Percentiles rank a stretch among this genome's conserved stretches.
Conservation (phyloP, 2,329 filamentous ascomycete species). For the Diaporthe ilicicola region DNA sequence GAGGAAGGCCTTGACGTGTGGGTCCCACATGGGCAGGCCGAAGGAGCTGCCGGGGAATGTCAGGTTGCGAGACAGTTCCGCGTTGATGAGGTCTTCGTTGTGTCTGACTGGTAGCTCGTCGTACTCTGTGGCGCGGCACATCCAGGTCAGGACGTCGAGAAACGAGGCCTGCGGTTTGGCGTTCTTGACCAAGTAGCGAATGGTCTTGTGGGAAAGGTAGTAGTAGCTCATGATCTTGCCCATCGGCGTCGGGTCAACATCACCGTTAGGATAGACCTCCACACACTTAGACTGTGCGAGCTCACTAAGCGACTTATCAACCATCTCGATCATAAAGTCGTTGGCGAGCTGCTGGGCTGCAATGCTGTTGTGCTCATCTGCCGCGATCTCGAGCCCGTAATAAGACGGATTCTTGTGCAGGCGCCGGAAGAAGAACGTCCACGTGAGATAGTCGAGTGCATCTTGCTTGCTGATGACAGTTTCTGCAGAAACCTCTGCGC, state of each 20-base stretch:
- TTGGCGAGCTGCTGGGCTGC: slow-evolving; percentile 88
- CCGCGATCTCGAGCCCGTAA: slow-evolving; percentile 93
- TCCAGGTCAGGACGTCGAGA: slow-evolving; percentile 86
- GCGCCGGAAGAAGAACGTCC: slow-evolving; percentile 99
- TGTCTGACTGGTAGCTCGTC: slow-evolving; percentile 97
- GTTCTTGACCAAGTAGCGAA: slow-evolving; percentile 81
- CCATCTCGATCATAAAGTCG: slow-evolving; percentile 92
- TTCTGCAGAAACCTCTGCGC: slow-evolving; percentile 91
- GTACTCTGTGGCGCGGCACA: slow-evolving; percentile 93
- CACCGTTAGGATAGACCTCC: slow-evolving; percentile 82
- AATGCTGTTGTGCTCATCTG: slow-evolving; percentile 89
- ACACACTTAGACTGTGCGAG: slow-evolving; percentile 87
- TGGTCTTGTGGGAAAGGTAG: slow-evolving; percentile 94
- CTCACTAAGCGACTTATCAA: slow-evolving; percentile 84
- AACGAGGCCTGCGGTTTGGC: slow-evolving; percentile 81
- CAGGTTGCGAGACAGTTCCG: slow-evolving; percentile 83
- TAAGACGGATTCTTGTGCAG: slow-evolving; percentile 98
- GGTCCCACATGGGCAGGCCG: slow-evolving; percentile 94
- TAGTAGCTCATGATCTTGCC: slow-evolving; percentile 99
- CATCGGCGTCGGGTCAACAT: slow-evolving; percentile 87
- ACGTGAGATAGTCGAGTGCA: slow-evolving; percentile 95
- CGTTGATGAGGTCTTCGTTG: slow-evolving; percentile 98
- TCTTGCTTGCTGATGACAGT: slow-evolving; percentile 96
- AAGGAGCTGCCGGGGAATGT: slow-evolving; percentile 69
- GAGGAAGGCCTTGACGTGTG: slow-evolving; percentile 95